Conservation (phyloP, 2,329 filamentous ascomycete genomes). For the Phialophora tarda region DNA sequence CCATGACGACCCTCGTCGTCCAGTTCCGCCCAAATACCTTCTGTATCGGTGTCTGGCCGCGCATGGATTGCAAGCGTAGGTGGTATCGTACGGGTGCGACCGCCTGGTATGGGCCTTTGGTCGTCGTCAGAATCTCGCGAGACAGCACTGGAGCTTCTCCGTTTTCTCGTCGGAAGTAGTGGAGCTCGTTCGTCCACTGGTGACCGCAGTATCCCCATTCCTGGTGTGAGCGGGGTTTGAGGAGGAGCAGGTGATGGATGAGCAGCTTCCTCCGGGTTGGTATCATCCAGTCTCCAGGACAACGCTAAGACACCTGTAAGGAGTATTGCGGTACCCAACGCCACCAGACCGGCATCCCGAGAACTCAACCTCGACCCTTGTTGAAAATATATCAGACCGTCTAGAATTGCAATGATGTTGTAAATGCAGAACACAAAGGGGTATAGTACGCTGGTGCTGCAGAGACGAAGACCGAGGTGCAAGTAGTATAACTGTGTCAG, state of each 20-base stretch:
- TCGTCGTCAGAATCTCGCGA: constrained; percentile 40
- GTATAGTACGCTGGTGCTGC: constrained; percentile 94
- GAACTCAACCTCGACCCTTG: constrained; percentile 80
- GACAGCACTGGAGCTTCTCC: constrained; percentile 38
- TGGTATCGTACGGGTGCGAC: constrained; percentile 16
- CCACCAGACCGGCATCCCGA: constrained; percentile 73
- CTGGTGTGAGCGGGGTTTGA: constrained; percentile 74
- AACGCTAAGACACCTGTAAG: constrained; percentile 86
- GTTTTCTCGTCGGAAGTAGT: constrained; percentile 43
- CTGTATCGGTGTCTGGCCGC: constrained; percentile 56
- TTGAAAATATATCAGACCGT: constrained; percentile 95
- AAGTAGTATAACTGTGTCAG: constrained; percentile 94
- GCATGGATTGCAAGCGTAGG: constrained; percentile 43
- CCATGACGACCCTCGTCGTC: constrained; percentile 68
- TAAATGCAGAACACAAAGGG: constrained; percentile 98
- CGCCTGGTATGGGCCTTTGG: constrained; percentile 41
- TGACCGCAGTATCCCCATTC: constrained; percentile 71
- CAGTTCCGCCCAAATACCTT: constrained; percentile 86
- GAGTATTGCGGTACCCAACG: constrained; percentile 83
- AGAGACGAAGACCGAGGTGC: constrained; percentile 88
- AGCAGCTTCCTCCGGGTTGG: constrained; percentile 46
- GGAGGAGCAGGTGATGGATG: constrained; percentile 45
- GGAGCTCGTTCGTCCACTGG: constrained; percentile 51
- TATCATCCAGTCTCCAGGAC: constrained; percentile 87
- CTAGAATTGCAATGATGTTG: constrained; percentile 97